Conservation (phyloP, 306 rosid species). For the Ochetophila trinervis region DNA sequence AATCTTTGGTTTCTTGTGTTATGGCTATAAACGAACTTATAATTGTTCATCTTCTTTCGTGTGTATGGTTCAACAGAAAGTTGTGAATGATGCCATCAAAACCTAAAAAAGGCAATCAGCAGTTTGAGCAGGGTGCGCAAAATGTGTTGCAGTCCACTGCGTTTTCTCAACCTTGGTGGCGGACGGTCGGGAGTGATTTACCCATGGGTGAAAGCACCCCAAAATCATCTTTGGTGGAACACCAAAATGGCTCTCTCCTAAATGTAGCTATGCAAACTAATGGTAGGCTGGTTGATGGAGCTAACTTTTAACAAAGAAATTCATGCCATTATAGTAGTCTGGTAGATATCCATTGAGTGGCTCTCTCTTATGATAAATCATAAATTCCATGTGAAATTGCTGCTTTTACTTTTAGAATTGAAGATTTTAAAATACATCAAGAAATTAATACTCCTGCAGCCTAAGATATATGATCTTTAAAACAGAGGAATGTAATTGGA, state of each 20-base stretch:
- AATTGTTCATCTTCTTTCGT: no score
- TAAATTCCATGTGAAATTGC: slow-evolving; percentile 10
- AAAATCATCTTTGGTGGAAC: slow-evolving; percentile 41
- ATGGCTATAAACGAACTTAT: no score
- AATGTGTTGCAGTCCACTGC: slow-evolving; percentile 39
- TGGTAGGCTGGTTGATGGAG: slow-evolving; percentile 30
- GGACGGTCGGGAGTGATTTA: slow-evolving; percentile 28
- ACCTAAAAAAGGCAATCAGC: slow-evolving; percentile 46
- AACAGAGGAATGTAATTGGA: not conserved
- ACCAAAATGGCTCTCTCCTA: slow-evolving; percentile 34
- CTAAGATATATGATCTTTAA: slow-evolving; percentile 5
- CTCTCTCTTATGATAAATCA: slow-evolving; percentile 7
- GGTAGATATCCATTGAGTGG: slow-evolving; percentile 33
- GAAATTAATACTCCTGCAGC: not conserved
- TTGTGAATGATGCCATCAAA: slow-evolving; percentile 65
- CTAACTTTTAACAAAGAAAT: slow-evolving; percentile 29
- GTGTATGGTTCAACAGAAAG: slow-evolving; percentile 18
- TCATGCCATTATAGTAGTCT: slow-evolving; percentile 30
- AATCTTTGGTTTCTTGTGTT: no score
- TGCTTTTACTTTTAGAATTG: not conserved
- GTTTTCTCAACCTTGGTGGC: slow-evolving; percentile 70
- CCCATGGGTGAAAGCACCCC: slow-evolving; percentile 30
- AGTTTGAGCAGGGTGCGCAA: slow-evolving; percentile 28
- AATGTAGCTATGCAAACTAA: slow-evolving; percentile 31
- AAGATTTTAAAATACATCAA: no score